Base-by-base conservation (phyloP, 140 eudicot genomes). In the Cichorium intybus region DNA sequence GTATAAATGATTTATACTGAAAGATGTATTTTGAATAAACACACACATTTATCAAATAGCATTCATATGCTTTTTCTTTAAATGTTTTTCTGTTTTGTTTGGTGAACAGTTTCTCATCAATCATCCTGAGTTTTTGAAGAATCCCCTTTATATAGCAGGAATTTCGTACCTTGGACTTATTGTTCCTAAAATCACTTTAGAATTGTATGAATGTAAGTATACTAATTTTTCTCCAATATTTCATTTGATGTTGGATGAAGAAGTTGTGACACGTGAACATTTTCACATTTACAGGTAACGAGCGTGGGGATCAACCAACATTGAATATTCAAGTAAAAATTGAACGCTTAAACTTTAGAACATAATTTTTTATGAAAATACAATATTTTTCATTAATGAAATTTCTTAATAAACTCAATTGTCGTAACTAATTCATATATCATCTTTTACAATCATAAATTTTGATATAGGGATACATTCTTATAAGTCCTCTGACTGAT, bases 401-500 rank as follows among this genome's bases (percentile, higher is more conserved):
- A 2, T 27, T 4, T 4, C 15, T 62, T 24, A 45, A 24, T 27
- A 27, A 27, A 7, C 6, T n/a, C 1, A 9, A 22, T 5, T 7
- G 0, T 27, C 31, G 4, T 27, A 27, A 27, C 31, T 4, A 27
- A 27, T 27, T 27, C 1, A 27, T 34, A 3, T 5, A 12, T 18
- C 5, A 14, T 21, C 15, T 16, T 34, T 24, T 24, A 2, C n/a
- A 16, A 62, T 27, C 15, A 41, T 33, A 33, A 33, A 35, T 35
- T 35, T 35, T 12, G 10, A 35, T 33, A 41, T 35, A 82, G 84
- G 87, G 87, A 2, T 82, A 82, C 56, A 48, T 82, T 24, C 64
- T 69, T 12, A 56, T 21, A 0, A 79, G 76, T 47, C 82, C 88
- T 1, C 9, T 49, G 5, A 75, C 85, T 15, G 39, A 79, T 52